Conservation (phyloP, 2,329 filamentous ascomycete genomes). For the Clonostachys byssicola region DNA sequence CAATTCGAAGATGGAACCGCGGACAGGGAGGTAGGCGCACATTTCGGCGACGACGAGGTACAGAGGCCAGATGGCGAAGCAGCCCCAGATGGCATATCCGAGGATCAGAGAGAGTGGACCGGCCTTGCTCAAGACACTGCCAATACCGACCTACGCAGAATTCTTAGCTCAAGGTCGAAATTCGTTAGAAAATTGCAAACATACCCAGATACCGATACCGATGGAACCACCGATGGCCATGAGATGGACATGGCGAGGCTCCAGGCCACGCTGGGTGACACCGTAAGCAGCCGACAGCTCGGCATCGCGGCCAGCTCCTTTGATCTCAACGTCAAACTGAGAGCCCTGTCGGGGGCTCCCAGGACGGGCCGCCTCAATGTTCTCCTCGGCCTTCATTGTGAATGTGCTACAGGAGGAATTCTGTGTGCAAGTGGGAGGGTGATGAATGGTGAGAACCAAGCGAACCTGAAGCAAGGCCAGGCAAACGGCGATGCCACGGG, state of each 20-base stretch:
- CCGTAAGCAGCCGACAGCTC: background rate
- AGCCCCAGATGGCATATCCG: conserved; percentile 37
- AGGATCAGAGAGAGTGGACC: conserved; percentile 38
- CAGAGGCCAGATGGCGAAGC: conserved; percentile 37
- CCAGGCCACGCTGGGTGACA: conserved; percentile 6
- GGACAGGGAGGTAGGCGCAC: conserved; percentile 49
- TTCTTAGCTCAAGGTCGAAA: too few relatives aligned
- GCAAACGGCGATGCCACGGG: too few relatives aligned
- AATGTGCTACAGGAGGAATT: background rate
- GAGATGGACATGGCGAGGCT: conserved; percentile 39
- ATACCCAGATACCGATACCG: conserved; percentile 33
- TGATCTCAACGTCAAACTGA: too few relatives aligned
- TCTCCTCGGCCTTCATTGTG: background rate
- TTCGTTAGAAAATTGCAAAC: too few relatives aligned
- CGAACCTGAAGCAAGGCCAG: too few relatives aligned
- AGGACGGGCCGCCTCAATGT: background rate
- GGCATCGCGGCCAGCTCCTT: too few relatives aligned
- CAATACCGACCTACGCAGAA: conserved; percentile 26
- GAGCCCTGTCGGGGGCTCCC: background rate
- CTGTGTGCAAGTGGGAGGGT: too few relatives aligned
- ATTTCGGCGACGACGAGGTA: conserved; percentile 51
- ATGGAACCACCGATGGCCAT: conserved; percentile 45
- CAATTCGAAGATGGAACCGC: conserved; percentile 50
- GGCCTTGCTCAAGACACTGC: conserved; percentile 31
- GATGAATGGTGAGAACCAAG: too few relatives aligned